Base-by-base conservation (phyloP, 345 rosid species). In the Lumnitzera racemosa region DNA sequence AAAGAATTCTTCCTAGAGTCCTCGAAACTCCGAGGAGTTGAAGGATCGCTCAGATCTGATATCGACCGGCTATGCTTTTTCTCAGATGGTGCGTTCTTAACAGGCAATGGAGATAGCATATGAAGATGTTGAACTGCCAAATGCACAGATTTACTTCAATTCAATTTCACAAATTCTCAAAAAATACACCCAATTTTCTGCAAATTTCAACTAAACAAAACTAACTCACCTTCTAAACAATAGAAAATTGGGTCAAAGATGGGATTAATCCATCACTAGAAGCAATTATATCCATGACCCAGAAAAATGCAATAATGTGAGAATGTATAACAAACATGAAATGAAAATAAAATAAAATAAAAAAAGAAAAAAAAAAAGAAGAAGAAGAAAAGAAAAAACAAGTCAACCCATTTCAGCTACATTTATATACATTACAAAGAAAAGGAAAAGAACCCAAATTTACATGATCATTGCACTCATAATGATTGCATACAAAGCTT, bases 1-100 rank as follows among this genome's bases (percentile, higher is more conserved):
- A 80, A 49, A 1, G 88, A 64, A 73, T 87, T 84, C 75, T 78
- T 84, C 51, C 88, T 74, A 2, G 80, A 79, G 65, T 86, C 89
- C 67, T 91, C 94, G 24, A 70, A 73, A 61, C 79, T 78, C 53
- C 82, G 76, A 13, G 87, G 86, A 47, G 95, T 83, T 0, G 96
- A 84, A 56, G 91, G 77, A 70, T 86, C 90, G 65, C 89, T 88
- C 86, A 86, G 88, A 90, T 94, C 97, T 83, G 97, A 94, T 24
- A 89, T 56, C 13, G 91, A 77, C 61, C 88, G 90, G 46, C 58
- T 76, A 68, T 86, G 96, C 71, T 82, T 85, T 76, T 71, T 85
- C 36, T 81, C 79, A 13, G 76, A 51, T 24, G 51, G 62, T 23
- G 60, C 64, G 52, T 75, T 74, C 65, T 78, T 75, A 53, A 55